phyloP scores from a whole-genome alignment of 2,329 filamentous ascomycete genomes.

The Nectriaceae sp. region DNA sequence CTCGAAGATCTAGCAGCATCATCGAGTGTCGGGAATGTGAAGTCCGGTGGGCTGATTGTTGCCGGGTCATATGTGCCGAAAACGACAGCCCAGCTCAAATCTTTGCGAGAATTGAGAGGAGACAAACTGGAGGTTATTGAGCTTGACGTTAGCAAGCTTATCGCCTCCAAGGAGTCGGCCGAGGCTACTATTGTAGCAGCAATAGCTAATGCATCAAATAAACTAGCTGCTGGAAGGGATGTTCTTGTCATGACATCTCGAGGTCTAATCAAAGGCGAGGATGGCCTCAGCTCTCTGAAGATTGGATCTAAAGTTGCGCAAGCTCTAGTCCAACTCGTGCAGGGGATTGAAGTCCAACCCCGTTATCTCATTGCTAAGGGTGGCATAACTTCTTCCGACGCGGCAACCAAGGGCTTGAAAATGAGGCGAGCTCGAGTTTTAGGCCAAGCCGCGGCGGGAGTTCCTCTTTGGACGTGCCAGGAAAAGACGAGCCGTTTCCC shows the following conservation, averaged over 20 bases:
- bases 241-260: conserved; percentile 61
- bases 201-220: conserved; percentile 17
- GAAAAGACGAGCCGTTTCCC: conserved; percentile 50
- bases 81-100: conserved; percentile 54
- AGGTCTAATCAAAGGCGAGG: conserved; percentile 44
- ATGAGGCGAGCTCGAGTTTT: conserved; percentile 54
- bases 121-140: conserved; percentile 47
- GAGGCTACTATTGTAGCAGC: conserved; percentile 34
- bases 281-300: conserved; percentile 48
- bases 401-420: conserved; percentile 54
- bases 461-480: conserved; percentile 59
- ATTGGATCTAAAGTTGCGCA: conserved; percentile 55
- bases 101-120: conserved; percentile 39
- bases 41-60: conserved; percentile 50
- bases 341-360: conserved; percentile 45
- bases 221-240: conserved; percentile 46
- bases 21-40: conserved; percentile 37
- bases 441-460: conserved; percentile 57
- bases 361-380: conserved; percentile 61
- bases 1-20: conserved; percentile 42
- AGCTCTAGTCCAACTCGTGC: conserved; percentile 51
- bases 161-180: conserved; percentile 32
- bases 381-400: conserved; percentile 60
- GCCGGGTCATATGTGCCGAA: conserved; percentile 60
- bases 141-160: conserved; percentile 40